These are phyloP conservation scores for Artemisia annua DNA, from an alignment of 129 eudicot species.

Conservation along the genomic window DNA sequence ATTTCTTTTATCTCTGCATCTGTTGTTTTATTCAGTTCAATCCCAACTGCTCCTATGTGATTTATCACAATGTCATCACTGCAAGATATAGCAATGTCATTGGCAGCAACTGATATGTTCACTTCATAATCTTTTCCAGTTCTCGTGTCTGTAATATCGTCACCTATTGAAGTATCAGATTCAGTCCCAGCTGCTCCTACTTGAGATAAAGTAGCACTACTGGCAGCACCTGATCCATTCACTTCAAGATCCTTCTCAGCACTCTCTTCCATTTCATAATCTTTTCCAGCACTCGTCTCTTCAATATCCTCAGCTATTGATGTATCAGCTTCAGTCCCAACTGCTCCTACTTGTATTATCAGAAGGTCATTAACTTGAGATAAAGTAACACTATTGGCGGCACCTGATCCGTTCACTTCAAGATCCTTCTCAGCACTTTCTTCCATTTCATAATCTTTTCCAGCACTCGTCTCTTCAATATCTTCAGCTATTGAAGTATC, in stretches of 20 bases:
- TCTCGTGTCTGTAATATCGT: background rate
- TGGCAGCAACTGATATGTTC: background rate
- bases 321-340: background rate
- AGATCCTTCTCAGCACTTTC: background rate
- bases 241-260: background rate
- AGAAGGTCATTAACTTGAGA: background rate
- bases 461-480: background rate
- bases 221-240: background rate
- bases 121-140: background rate
- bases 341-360: background rate
- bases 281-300: background rate
- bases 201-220: background rate
- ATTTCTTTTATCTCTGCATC: background rate
- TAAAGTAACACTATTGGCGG: background rate
- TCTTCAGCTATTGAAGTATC: background rate
- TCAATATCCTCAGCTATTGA: slow-evolving; percentile 1
- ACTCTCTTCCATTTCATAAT: too few species aligned
- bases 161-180: background rate
- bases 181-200: background rate
- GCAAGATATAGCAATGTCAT: background rate
- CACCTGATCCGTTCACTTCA: background rate
- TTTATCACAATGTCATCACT: background rate
- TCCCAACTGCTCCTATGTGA: background rate
- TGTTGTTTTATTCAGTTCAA: background rate
- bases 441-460: background rate